Evolutionary conservation across 257 asterid species (phyloP).

Genomic region (Primulina eburnea): DNA sequence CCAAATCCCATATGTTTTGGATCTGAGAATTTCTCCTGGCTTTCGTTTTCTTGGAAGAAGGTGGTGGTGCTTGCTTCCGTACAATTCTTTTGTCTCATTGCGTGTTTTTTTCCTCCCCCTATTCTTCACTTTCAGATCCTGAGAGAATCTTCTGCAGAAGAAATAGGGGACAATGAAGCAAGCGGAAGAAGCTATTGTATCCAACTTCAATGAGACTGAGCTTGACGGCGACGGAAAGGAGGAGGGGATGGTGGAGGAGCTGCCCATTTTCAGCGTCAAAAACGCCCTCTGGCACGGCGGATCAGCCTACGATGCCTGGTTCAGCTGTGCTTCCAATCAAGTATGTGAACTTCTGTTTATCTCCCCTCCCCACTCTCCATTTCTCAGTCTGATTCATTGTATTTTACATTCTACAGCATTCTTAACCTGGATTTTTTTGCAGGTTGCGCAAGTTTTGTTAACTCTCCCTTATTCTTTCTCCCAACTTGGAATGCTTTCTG

Average conservation of each 20-base stretch:
- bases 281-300: slow-evolving; percentile 96
- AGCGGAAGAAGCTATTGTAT: slow-evolving; percentile 89
- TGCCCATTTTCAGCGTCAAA: slow-evolving; percentile 52
- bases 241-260: slow-evolving; percentile 37
- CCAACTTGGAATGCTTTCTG: slow-evolving; percentile 88
- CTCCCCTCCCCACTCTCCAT: too few relatives aligned
- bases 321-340: slow-evolving; percentile 95
- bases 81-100: background rate
- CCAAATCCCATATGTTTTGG: slow-evolving; percentile 8
- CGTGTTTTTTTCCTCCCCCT: background rate
- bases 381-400: background rate
- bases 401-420: background rate
- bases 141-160: background rate
- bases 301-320: slow-evolving; percentile 98
- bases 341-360: slow-evolving; percentile 27
- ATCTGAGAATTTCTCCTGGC: slow-evolving; percentile 26
- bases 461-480: slow-evolving; percentile 93
- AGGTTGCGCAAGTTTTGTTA: slow-evolving; percentile 95
- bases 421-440: background rate
- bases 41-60: slow-evolving; percentile 29
- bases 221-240: slow-evolving; percentile 29
- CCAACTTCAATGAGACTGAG: slow-evolving; percentile 54
- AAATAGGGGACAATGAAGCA: slow-evolving; percentile 59
- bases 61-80: too few relatives aligned
- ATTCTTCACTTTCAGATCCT: slow-evolving; percentile 8